phyloP scores from a whole-genome alignment of 257 asterid species.

The Haberlea rhodopensis region DNA sequence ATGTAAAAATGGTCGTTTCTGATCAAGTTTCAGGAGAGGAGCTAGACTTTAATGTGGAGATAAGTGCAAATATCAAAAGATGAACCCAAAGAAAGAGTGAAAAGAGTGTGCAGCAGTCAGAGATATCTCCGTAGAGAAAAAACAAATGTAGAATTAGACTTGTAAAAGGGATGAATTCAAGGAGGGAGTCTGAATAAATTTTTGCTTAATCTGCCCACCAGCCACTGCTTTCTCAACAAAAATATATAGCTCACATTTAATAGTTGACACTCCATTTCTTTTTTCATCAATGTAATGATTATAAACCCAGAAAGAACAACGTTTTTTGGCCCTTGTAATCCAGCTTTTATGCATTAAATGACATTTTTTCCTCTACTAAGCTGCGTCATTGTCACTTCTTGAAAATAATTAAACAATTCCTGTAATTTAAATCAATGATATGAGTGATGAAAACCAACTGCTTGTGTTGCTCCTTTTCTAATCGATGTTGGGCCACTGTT shows the following conservation, averaged over 20 bases:
- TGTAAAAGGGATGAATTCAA: conserved; percentile 52
- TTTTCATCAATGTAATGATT: not conserved
- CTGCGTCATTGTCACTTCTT: no score
- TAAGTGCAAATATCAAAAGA: conserved; percentile 46
- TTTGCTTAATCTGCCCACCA: conserved; percentile 30
- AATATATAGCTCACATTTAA: conserved; percentile 6
- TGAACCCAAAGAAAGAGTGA: conserved; percentile 30
- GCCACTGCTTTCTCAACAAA: conserved; percentile 7
- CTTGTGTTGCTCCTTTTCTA: no score
- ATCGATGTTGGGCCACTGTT: no score
- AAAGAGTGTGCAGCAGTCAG: conserved; percentile 37
- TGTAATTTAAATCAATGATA: no score
- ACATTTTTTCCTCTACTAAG: no score
- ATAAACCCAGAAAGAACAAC: not conserved
- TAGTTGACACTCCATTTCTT: not conserved
- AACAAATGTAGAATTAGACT: conserved; percentile 32
- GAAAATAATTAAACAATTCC: no score
- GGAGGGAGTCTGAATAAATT: conserved; percentile 37
- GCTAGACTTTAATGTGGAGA: not conserved
- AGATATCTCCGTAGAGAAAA: conserved; percentile 26
- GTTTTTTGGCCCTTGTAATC: not conserved
- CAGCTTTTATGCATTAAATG: no score
- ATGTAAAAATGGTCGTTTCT: no score
- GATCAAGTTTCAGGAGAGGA: no score
- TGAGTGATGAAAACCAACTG: no score